A percentile compares a stretch with the other conserved stretches of the same genome.
These are phyloP conservation scores for Trichoderma simmonsii DNA, from an alignment of 2,329 filamentous ascomycete species.

Conservation along the genomic window DNA sequence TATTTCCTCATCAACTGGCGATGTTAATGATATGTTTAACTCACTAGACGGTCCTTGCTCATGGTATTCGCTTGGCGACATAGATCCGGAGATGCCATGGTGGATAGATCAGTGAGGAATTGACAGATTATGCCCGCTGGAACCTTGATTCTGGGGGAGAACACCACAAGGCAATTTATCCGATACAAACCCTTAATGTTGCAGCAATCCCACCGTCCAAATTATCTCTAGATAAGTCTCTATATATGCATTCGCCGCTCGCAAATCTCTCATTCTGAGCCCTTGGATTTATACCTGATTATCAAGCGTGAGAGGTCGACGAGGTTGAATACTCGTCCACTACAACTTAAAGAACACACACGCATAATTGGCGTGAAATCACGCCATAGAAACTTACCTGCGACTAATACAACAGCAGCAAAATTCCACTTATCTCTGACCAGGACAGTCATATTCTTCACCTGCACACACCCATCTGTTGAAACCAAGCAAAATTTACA, in stretches of 20 bases:
- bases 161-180: not conserved
- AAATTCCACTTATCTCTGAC: not conserved
- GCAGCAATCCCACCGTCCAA: not conserved
- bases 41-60: not conserved
- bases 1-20: not conserved
- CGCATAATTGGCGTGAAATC: not conserved
- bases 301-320: not conserved
- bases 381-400: not conserved
- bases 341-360: not conserved
- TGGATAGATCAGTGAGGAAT: not conserved
- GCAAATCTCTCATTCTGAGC: not conserved
- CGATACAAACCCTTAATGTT: not conserved
- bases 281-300: not conserved
- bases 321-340: not conserved
- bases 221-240: not conserved
- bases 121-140: not conserved
- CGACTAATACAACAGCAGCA: not conserved
- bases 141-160: not conserved
- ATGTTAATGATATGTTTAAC: not conserved
- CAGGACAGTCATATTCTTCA: not conserved
- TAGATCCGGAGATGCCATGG: not conserved
- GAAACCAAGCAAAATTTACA: not conserved
- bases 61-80: not conserved
- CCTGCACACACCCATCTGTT: not conserved
- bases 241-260: not conserved